Percentiles rank a stretch among this genome's conserved stretches.
These are phyloP conservation scores for Fomitopsis betulina DNA, from an alignment of 1,284 basidiomycete species.

Conservation along the genomic window DNA sequence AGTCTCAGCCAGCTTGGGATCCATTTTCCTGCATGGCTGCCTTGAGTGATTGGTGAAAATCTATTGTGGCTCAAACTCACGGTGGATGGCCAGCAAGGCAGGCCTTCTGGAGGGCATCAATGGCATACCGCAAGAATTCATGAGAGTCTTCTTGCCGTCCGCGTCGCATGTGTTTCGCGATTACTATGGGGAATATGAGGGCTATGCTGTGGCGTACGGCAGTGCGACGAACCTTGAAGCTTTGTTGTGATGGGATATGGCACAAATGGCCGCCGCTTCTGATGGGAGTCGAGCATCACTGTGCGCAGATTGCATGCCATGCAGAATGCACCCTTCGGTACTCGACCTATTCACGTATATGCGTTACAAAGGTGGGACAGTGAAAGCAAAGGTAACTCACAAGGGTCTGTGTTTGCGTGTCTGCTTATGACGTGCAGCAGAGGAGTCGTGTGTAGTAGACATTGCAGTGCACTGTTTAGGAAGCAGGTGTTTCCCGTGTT, in stretches of 20 bases:
- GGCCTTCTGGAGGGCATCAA: conserved; percentile 88
- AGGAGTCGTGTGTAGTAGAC: conserved; percentile 91
- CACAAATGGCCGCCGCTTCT: conserved; percentile 42
- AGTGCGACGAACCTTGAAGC: conserved; percentile 55
- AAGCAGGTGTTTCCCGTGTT: conserved; percentile 99
- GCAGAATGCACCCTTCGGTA: conserved; percentile 57
- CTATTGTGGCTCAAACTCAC: conserved; percentile 38
- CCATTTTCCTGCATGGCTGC: conserved; percentile 56
- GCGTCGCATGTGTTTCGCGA: conserved; percentile 87
- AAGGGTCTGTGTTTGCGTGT: conserved; percentile 38
- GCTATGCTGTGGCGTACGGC: background rate
- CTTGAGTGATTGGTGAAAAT: conserved; percentile 6
- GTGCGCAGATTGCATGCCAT: conserved; percentile 69
- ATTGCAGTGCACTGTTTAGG: conserved; percentile 93
- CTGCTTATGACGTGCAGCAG: conserved; percentile 67
- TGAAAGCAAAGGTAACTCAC: conserved; percentile 26
- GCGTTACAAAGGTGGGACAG: conserved; percentile 6
- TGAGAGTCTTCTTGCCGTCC: conserved; percentile 98
- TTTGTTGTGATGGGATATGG: conserved; percentile 63
- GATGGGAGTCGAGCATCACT: conserved; percentile 50
- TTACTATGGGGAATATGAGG: conserved; percentile 44
- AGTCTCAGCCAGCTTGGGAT: conserved; percentile 79
- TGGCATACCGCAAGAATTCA: conserved; percentile 93
- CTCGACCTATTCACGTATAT: conserved; percentile 41
- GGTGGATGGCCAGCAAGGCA: conserved; percentile 71